phyloP scores from a whole-genome alignment of 2,329 filamentous ascomycete genomes.

The Trichoderma koningii region DNA sequence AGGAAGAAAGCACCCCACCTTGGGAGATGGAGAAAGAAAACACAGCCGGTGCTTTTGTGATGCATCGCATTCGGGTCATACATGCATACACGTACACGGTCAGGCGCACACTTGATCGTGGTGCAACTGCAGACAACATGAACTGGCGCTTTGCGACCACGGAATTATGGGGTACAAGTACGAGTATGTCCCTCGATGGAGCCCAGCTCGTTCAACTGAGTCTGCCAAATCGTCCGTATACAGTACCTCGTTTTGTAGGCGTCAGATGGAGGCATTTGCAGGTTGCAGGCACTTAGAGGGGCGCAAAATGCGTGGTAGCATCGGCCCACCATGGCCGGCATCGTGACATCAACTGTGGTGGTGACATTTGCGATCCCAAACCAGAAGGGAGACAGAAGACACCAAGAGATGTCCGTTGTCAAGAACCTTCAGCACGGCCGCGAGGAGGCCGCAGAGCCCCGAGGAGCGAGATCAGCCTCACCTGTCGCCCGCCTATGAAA shows the following conservation, averaged over 20 bases:
- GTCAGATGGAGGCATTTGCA: too few relatives aligned
- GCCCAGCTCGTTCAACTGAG: neutral
- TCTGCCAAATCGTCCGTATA: too few relatives aligned
- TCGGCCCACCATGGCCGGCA: slow-evolving; percentile 16
- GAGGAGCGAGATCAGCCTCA: neutral
- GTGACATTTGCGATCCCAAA: slow-evolving; percentile 11
- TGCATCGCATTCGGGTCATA: slow-evolving; percentile 20
- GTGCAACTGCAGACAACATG: neutral
- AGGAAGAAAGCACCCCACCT: too few relatives aligned
- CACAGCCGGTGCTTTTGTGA: slow-evolving; percentile 10
- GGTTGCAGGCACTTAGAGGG: neutral
- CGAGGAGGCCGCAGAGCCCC: neutral
- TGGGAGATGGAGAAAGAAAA: neutral
- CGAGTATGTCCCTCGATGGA: neutral
- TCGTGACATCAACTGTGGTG: slow-evolving; percentile 3
- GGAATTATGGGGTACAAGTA: neutral
- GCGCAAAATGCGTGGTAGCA: slow-evolving; percentile 4
- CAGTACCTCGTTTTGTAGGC: too few relatives aligned
- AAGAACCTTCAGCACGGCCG: neutral
- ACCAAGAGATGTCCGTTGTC: neutral
- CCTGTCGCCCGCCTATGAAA: neutral
- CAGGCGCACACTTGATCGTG: slow-evolving; percentile 14
- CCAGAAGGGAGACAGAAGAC: neutral
- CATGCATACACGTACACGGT: slow-evolving; percentile 21
- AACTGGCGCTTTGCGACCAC: neutral